phyloP scores from a whole-genome alignment of 2,329 filamentous ascomycete genomes.

The Ascocoryne sarcoides region DNA sequence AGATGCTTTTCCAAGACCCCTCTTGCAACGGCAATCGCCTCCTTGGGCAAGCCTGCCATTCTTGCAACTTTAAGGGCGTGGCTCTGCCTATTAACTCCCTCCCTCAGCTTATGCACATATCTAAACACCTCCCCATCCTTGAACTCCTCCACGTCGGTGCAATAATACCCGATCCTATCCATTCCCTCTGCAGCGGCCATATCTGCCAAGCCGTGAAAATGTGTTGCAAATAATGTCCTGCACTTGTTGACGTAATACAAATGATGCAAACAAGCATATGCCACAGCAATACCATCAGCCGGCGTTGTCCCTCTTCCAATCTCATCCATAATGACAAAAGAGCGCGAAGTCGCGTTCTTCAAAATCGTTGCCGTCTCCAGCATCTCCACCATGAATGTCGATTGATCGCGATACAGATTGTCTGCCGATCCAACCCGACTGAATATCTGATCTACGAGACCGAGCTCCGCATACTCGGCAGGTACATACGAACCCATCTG shows the following conservation, averaged over 20 bases:
- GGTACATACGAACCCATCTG: slow-evolving; percentile 92
- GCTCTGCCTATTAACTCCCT: slow-evolving; percentile 75
- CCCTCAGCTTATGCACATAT: slow-evolving; percentile 75
- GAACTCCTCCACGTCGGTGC: slow-evolving; percentile 68
- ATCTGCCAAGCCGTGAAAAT: slow-evolving; percentile 81
- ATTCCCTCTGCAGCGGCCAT: slow-evolving; percentile 51
- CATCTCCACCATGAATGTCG: slow-evolving; percentile 99
- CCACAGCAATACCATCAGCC: slow-evolving; percentile 82
- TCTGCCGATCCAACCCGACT: slow-evolving; percentile 90
- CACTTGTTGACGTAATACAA: slow-evolving; percentile 69
- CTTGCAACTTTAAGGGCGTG: slow-evolving; percentile 93
- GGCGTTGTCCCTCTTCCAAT: slow-evolving; percentile 91
- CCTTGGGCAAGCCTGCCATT: slow-evolving; percentile 71
- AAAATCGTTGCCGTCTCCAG: slow-evolving; percentile 89
- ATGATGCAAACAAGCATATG: slow-evolving; percentile 81
- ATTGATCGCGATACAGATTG: slow-evolving; percentile 88
- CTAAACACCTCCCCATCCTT: slow-evolving; percentile 66
- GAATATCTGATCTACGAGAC: slow-evolving; percentile 93
- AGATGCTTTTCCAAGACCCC: slow-evolving; percentile 16
- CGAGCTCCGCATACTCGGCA: slow-evolving; percentile 74
- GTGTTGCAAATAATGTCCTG: slow-evolving; percentile 84
- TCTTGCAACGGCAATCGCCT: slow-evolving; percentile 58
- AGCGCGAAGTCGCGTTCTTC: slow-evolving; percentile 70
- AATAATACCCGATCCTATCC: slow-evolving; percentile 48
- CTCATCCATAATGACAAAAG: slow-evolving; percentile 98